Percentiles rank a stretch among this genome's conserved stretches.
Conservation (phyloP, 129 eudicot genomes). For the Helichrysum umbraculigerum region DNA sequence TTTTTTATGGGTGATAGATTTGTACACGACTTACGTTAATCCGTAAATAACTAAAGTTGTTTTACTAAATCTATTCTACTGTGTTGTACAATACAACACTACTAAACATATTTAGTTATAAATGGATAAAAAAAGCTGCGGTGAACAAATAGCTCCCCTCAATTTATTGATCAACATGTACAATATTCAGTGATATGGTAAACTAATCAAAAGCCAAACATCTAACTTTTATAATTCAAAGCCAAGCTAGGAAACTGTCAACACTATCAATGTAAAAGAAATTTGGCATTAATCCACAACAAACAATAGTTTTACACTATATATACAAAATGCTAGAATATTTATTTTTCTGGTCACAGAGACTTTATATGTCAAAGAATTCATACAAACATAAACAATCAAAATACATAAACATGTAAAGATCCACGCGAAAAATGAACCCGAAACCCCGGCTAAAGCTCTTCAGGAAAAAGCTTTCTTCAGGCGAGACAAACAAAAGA, state of each 20-base stretch:
- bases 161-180: too few species aligned
- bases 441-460: slow-evolving; percentile 5
- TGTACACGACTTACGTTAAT: too few species aligned
- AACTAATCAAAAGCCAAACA: neutral
- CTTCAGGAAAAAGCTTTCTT: slow-evolving; percentile 19
- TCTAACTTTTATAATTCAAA: neutral
- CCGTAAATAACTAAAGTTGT: too few species aligned
- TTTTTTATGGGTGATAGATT: too few species aligned
- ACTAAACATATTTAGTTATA: too few species aligned
- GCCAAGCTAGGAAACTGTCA: neutral
- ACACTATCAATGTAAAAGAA: neutral
- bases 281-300: neutral
- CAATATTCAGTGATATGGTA: neutral
- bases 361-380: slow-evolving; percentile 9
- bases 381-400: slow-evolving; percentile 3
- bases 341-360: neutral
- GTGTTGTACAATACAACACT: too few species aligned
- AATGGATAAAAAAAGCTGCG: too few species aligned
- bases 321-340: neutral
- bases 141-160: too few species aligned
- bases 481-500: neutral
- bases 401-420: neutral
- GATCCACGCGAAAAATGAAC: slow-evolving; percentile 9
- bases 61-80: too few species aligned
- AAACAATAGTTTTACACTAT: neutral